A percentile compares a stretch with the other conserved stretches of the same genome.
Conservation (phyloP, 75 land plant species). For the Pinus taeda region DNA sequence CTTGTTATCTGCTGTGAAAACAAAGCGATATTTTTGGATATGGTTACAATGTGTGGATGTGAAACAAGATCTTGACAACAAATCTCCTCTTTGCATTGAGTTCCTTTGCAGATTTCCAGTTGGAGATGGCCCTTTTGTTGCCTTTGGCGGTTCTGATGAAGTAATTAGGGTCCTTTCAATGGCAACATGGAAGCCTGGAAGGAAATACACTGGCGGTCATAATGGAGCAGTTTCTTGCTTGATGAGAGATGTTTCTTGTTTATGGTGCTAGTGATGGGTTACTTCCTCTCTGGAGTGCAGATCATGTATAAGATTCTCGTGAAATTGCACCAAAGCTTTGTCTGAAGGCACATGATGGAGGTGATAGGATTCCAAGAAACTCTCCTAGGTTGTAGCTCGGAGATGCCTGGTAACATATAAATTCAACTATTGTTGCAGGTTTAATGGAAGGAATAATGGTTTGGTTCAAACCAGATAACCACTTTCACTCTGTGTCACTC, state of each 20-base stretch:
- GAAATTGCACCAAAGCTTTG: conserved; percentile 95
- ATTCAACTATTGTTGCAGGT: no score
- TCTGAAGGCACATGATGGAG: conserved; percentile 98
- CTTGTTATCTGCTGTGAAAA: conserved; percentile 98
- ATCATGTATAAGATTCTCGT: conserved; percentile 81
- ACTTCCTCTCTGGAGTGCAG: conserved; percentile 91
- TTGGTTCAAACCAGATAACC: no score
- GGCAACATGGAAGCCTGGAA: conserved; percentile 91
- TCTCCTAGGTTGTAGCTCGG: no score
- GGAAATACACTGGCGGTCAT: conserved; percentile 92
- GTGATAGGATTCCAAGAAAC: no score
- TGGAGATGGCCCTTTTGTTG: conserved; percentile 93
- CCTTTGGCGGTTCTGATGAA: conserved; percentile 98
- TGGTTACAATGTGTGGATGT: conserved; percentile 97
- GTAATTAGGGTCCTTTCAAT: conserved; percentile 94
- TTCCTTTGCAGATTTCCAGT: conserved; percentile 74
- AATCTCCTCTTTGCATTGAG: conserved; percentile 95
- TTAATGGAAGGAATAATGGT: no score
- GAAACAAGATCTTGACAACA: conserved; percentile 91
- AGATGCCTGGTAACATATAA: no score
- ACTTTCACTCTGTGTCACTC: no score
- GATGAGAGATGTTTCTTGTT: conserved; percentile 69
- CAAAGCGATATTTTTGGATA: conserved; percentile 93
- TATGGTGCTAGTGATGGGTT: conserved; percentile 96
- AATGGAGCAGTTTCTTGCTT: conserved; percentile 57